These are phyloP conservation scores for Phytophthora megakarya DNA, from an alignment of 352 stramenopile genomes.

Conservation along the genomic window DNA sequence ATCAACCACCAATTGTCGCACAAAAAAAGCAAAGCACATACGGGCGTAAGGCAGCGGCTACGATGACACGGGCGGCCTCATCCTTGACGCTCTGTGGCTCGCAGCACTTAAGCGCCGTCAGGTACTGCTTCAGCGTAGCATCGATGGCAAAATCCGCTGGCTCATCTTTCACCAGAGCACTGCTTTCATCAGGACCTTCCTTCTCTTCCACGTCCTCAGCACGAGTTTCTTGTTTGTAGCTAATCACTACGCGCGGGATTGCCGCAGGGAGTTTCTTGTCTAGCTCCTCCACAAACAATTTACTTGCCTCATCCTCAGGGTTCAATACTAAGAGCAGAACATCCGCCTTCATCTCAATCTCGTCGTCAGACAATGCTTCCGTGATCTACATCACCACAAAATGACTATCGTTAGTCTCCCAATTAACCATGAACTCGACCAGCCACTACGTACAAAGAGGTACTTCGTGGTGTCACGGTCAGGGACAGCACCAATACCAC, in stretches of 20 bases:
- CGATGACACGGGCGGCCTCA: conserved; percentile 38
- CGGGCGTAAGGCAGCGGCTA: conserved; percentile 58
- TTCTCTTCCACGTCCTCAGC: conserved; percentile 18
- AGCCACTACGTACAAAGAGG: conserved; percentile 53
- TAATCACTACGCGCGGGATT: conserved; percentile 69
- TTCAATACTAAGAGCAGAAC: conserved; percentile 75
- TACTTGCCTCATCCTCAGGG: conserved; percentile 52
- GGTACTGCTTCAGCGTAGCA: conserved; percentile 56
- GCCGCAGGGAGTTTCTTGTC: conserved; percentile 54
- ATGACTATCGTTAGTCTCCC: neutral
- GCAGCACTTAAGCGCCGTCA: conserved; percentile 48
- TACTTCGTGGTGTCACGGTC: conserved; percentile 65
- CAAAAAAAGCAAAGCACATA: conserved; percentile 36
- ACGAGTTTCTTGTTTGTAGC: conserved; percentile 44
- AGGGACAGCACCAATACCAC: conserved; percentile 60
- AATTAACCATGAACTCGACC: neutral
- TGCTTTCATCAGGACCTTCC: conserved; percentile 19
- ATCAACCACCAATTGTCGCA: neutral
- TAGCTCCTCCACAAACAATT: conserved; percentile 52
- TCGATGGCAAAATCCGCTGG: conserved; percentile 51
- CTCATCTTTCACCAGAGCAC: conserved; percentile 21
- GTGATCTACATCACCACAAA: conserved; percentile 60
- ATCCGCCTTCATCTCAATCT: conserved; percentile 75
- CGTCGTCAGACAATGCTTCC: conserved; percentile 58
- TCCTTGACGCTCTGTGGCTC: conserved; percentile 43